Evolutionary conservation across 805 yeast genomes (phyloP), one percentile per base, ranked within the genome.

Genomic region (Candida boleticola): DNA sequence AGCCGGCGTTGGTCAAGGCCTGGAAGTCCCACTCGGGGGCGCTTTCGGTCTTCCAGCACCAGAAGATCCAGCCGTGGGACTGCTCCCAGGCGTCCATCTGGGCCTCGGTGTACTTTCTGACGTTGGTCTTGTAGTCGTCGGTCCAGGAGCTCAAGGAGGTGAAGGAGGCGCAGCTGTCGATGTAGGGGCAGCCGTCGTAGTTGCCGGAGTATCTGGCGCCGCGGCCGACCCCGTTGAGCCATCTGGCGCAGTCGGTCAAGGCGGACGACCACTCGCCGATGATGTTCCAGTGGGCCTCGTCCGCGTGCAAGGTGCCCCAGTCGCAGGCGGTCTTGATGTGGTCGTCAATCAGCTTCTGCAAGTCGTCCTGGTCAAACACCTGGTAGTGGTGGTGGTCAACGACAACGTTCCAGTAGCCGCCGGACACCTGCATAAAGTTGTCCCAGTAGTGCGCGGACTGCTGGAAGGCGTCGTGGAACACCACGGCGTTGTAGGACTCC

Each of bases 191-290:
- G 37, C 59, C 51, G 46, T 64, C 73, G 49, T 64, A 76, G 42
- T 71, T 70, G 32, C 86, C 88, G 42, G 86, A 89, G 63, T 76
- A 89, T 57, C 96, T 79, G 25, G 96, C 82, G 46, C 95, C 95
- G 45, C 80, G 69, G 41, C 82, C 82, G 17, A 85, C 90, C 57
- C 97, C 97, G 55, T 90, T 90, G 37, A 90, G 68, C 95, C 95
- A 85, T 44, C 74, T 73, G 5, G 93, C 79, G 70, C 97, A 90
- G 66, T 90, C 97, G 3, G 96, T 89, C 50, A 90, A 73, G 1
- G 97, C 97, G 10, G 89, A 95, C 19, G 87, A 72, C 87, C 92
- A 90, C 68, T 89, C 97, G 47, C 97, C 97, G 36, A 80, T 76
- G 25, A 89, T 72, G 41, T 77, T 76, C 87, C 92, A 85, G 61